Evolutionary conservation across 805 yeast genomes (phyloP), one percentile per base, ranked within the genome.

Genomic region (Zygoascus flipseniorum): DNA sequence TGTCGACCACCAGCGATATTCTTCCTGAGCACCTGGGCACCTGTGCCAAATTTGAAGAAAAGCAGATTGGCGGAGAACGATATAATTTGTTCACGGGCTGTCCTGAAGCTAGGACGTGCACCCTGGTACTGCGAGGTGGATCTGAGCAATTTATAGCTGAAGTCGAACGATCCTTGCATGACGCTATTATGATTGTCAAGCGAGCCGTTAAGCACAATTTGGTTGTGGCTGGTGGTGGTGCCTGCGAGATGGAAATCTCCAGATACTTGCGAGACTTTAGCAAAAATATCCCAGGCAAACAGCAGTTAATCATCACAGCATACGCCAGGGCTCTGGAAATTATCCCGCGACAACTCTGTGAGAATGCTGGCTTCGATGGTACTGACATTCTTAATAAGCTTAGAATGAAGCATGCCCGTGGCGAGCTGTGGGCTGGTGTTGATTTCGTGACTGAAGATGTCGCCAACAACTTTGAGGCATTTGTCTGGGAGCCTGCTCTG

Each of bases 201-300:
- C 80, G 99, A 63, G 95, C 98, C 1, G 81, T 93, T 43, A 83
- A 86, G 65, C 90, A 90, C 67, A 85, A 83, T 65, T 74, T 80
- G 31, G 82, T 93, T 60, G 99, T 93, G 54, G 98, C 96, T 13
- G 99, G 99, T 57, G 99, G 99, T 59, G 99, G 99, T 58, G 99
- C 99, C 37, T 85, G 89, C 58, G 99, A 93, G 72, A 93, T 93
- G 99, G 98, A 93, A 67, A 66, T 93, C 43, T 89, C 97, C 41
- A 88, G 82, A 68, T 81, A 86, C 68, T 76, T 93, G 62, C 81
- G 99, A 65, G 96, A 89, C 62, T 80, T 83, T 65, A 83, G 97
- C 23, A 83, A 85, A 65, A 79, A 88, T 18, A 86, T 93, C 62
- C 89, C 96, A 20, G 99, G 99, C 43, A 92, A 93, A 70, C 97